Evolutionary conservation across 1,284 basidiomycete species (phyloP).

Genomic region (Tilletia indica): DNA sequence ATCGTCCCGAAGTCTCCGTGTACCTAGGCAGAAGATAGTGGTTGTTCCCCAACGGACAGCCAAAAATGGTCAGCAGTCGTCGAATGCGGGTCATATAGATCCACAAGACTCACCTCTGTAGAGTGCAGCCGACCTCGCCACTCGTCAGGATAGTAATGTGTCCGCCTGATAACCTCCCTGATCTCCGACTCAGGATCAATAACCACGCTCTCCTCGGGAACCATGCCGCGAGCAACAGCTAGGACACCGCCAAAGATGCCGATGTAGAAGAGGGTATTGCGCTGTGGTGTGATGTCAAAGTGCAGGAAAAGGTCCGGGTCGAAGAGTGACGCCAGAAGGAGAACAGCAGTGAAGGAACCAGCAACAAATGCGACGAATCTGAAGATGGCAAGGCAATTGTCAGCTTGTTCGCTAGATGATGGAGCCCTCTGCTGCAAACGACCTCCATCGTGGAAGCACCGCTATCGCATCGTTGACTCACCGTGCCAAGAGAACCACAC

Average conservation of each 20-base stretch:
- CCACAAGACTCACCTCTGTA: conserved; percentile 20
- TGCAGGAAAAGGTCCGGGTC: conserved; percentile 83
- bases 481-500: conserved; percentile 83
- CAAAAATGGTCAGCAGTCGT: no score
- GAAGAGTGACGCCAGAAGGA: conserved; percentile 82
- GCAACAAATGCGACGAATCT: conserved; percentile 94
- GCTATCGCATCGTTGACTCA: conserved; percentile 56
- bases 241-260: conserved; percentile 81
- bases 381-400: background rate
- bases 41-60: no score
- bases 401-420: no score
- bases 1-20: conserved; percentile 45
- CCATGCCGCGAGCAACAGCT: conserved; percentile 87
- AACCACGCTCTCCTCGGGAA: conserved; percentile 84
- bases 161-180: conserved; percentile 84
- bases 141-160: conserved; percentile 88
- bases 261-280: conserved; percentile 90
- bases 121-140: conserved; percentile 89
- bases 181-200: conserved; percentile 91
- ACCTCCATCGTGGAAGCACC: background rate
- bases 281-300: conserved; percentile 88
- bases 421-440: no score
- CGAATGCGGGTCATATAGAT: no score
- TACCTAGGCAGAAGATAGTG: conserved; percentile 21
- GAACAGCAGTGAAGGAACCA: conserved; percentile 91